A percentile compares a stretch with the other conserved stretches of the same genome.
Evolutionary conservation across 768 basidiomycete species (phyloP).

Genomic region (Macrocybe gigantea): DNA sequence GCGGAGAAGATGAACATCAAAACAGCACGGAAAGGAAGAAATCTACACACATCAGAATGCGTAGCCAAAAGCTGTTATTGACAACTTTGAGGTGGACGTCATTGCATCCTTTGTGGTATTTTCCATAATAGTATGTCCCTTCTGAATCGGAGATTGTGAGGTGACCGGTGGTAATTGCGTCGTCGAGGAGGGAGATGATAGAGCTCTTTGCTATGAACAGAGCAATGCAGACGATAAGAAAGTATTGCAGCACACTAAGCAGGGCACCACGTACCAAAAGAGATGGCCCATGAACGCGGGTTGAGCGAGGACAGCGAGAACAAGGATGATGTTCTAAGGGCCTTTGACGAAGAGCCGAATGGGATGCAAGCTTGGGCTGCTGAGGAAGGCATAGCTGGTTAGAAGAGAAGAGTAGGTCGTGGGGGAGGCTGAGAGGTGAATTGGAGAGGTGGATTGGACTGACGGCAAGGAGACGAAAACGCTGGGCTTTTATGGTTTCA

Average conservation of each 20-base stretch:
- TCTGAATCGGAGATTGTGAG: conserved; percentile 58
- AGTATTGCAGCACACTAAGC: background rate
- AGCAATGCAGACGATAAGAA: background rate
- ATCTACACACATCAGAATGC: conserved; percentile 50
- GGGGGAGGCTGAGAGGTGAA: conserved; percentile 4
- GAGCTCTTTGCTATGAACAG: conserved; percentile 46
- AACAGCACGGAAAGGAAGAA: conserved; percentile 6
- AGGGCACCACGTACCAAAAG: conserved; percentile 36
- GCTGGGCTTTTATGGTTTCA: conserved; percentile 30
- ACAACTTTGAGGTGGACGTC: conserved; percentile 52
- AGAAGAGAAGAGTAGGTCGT: conserved; percentile 6
- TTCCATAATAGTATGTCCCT: conserved; percentile 55
- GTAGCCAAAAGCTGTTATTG: conserved; percentile 63
- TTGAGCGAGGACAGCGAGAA: conserved; percentile 38
- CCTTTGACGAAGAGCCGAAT: conserved; percentile 36
- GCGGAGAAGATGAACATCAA: conserved; percentile 12
- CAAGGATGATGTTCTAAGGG: conserved; percentile 36
- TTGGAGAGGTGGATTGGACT: conserved; percentile 18
- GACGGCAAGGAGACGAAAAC: conserved; percentile 19
- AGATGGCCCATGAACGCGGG: conserved; percentile 42
- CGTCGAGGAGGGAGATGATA: conserved; percentile 51
- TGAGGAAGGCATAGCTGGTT: conserved; percentile 30
- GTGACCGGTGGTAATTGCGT: conserved; percentile 53
- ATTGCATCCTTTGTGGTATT: conserved; percentile 52
- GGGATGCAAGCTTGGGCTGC: conserved; percentile 31